Conservation (phyloP, 805 yeast species). For the Pachysolen tannophilus region DNA sequence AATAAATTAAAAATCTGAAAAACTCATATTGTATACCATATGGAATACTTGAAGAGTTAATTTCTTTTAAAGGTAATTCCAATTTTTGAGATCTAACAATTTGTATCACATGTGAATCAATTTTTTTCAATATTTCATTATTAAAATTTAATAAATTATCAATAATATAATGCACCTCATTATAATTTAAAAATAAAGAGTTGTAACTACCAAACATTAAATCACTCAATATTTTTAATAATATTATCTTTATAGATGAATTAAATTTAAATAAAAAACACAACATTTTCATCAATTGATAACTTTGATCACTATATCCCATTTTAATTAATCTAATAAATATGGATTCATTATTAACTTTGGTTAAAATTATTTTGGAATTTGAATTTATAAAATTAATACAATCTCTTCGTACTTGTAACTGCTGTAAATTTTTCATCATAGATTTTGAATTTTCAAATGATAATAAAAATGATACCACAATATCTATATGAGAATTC, state of each 20-base stretch:
- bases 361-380: too few species aligned
- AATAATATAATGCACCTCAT: neutral
- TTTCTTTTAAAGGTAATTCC: neutral
- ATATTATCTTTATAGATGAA: slow-evolving; percentile 2
- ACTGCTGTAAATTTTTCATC: too few species aligned
- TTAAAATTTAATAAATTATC: neutral
- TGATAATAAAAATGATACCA: too few species aligned
- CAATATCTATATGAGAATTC: too few species aligned
- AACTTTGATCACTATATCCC: too few species aligned
- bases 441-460: too few species aligned
- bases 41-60: neutral
- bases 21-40: slow-evolving; percentile 4
- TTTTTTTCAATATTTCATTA: neutral
- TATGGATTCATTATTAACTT: too few species aligned
- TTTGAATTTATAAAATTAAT: too few species aligned
- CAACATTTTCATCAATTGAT: too few species aligned
- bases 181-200: neutral
- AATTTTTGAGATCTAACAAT: neutral
- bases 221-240: slow-evolving; percentile 3
- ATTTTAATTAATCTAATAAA: too few species aligned
- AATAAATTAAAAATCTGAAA: slow-evolving; percentile 4
- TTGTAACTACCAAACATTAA: slow-evolving; percentile 1
- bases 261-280: neutral
- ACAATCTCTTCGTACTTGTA: too few species aligned
- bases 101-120: too few species aligned